These are phyloP conservation scores for Taphrina deformans DNA, from an alignment of 1,139 yeast species.

Conservation along the genomic window DNA sequence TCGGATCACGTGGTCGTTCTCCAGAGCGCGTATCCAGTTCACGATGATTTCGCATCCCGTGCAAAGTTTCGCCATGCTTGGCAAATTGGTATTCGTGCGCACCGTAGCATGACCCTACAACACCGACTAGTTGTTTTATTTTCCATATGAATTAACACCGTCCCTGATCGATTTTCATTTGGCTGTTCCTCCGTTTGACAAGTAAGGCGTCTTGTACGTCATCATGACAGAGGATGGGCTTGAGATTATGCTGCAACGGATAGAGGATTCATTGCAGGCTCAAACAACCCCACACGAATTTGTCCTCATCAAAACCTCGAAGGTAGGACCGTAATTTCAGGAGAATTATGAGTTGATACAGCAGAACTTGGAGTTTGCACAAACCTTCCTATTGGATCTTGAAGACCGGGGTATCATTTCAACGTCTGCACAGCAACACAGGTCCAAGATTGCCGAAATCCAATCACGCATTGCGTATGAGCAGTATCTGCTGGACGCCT, in stretches of 20 bases:
- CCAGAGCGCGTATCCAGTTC: no score
- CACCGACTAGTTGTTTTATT: no score
- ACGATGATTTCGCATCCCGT: no score
- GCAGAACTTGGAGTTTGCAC: slow-evolving; percentile 33
- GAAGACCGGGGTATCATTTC: neutral
- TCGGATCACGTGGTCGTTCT: no score
- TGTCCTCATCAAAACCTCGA: neutral
- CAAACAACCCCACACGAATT: neutral
- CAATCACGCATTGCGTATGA: slow-evolving; percentile 15
- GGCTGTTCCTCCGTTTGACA: no score
- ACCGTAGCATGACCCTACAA: no score
- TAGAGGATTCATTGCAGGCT: neutral
- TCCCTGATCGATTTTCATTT: no score
- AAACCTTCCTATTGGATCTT: slow-evolving; percentile 8
- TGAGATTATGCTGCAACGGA: neutral
- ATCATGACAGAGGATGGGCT: neutral
- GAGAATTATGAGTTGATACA: neutral
- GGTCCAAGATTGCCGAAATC: slow-evolving; percentile 1
- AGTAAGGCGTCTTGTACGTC: no score
- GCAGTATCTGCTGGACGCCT: neutral
- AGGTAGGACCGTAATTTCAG: neutral
- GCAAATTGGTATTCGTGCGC: no score
- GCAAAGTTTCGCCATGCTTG: no score
- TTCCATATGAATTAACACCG: no score
- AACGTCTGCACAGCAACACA: neutral